phyloP scores from a whole-genome alignment of 2,329 filamentous ascomycete genomes.

The Pestalotiopsis sp. region DNA sequence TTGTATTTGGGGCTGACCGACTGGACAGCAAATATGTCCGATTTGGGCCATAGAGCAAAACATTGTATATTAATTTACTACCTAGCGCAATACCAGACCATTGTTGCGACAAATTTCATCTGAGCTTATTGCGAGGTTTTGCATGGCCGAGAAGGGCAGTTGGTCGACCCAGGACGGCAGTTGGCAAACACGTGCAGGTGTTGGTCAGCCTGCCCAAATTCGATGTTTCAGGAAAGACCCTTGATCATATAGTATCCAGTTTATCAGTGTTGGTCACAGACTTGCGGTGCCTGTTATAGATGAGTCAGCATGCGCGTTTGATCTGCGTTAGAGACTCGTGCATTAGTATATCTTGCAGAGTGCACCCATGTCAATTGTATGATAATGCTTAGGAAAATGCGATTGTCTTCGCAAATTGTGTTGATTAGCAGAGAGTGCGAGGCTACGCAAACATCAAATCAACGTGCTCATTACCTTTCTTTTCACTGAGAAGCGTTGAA shows the following conservation, averaged over 20 bases:
- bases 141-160: background rate
- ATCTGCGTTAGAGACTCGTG: background rate
- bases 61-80: background rate
- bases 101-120: background rate
- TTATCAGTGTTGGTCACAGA: background rate
- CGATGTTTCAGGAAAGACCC: background rate
- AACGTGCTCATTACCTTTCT: too few species aligned
- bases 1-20: background rate
- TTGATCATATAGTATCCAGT: background rate
- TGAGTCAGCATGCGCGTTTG: background rate
- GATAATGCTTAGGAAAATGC: too few species aligned
- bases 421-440: too few species aligned
- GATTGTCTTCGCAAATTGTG: too few species aligned
- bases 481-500: too few species aligned
- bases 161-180: conserved; percentile 1
- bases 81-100: background rate
- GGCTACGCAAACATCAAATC: too few species aligned
- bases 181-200: background rate
- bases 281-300: background rate
- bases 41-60: background rate
- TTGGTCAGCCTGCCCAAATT: background rate
- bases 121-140: background rate
- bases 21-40: background rate
- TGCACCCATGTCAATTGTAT: too few species aligned
- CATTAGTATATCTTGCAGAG: too few species aligned